phyloP scores from a whole-genome alignment of 2,329 filamentous ascomycete genomes.

The Cercospora nicotianae region DNA sequence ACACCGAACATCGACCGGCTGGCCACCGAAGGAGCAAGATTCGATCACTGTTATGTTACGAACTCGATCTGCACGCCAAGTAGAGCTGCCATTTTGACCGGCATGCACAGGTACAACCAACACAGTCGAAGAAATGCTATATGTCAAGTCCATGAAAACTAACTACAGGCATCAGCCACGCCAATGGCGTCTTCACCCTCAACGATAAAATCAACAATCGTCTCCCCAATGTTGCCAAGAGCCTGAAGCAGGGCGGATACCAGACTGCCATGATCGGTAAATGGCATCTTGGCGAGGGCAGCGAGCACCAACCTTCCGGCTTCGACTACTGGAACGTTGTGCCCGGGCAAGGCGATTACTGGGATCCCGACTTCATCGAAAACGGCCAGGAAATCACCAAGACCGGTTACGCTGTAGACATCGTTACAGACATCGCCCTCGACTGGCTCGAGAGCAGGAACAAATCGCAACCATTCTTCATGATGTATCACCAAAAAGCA shows the following conservation, averaged over 20 bases:
- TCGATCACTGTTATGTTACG: background rate
- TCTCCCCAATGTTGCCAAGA: background rate
- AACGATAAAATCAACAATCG: background rate
- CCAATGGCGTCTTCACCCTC: background rate
- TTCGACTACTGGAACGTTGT: background rate
- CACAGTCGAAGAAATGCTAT: background rate
- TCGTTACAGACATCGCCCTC: background rate
- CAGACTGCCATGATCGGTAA: background rate
- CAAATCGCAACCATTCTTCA: background rate
- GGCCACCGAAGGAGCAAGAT: background rate
- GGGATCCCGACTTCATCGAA: background rate
- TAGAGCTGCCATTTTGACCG: background rate
- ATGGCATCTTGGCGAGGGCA: background rate
- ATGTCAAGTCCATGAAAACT: background rate
- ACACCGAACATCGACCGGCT: background rate
- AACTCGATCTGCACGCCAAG: background rate
- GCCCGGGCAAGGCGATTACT: background rate
- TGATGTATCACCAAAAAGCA: background rate
- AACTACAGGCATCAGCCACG: background rate
- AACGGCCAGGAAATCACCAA: background rate
- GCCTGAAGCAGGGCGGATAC: background rate
- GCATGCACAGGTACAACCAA: background rate
- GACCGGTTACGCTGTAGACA: background rate
- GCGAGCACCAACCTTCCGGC: background rate
- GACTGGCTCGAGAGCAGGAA: background rate